Conservation (phyloP, 805 yeast species). For the Kockiozyma suomiensis region DNA sequence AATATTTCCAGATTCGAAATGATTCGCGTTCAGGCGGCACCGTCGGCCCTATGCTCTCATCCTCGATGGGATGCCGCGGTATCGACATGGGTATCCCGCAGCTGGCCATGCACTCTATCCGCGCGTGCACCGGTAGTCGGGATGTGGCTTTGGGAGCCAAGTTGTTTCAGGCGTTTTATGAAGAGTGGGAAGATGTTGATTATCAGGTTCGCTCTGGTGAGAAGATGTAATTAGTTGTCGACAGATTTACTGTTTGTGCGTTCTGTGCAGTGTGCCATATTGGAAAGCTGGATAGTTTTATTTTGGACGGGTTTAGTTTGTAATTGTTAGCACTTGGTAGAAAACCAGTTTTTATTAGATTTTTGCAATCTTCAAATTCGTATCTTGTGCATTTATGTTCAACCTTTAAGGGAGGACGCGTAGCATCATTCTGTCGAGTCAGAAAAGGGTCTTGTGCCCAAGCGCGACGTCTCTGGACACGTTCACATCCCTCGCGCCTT, state of each 20-base stretch:
- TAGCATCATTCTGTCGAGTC: too few relatives aligned
- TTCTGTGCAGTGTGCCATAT: neutral
- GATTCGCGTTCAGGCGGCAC: constrained; percentile 87
- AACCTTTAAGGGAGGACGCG: too few relatives aligned
- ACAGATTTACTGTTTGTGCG: neutral
- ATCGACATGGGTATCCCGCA: constrained; percentile 83
- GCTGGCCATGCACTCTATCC: constrained; percentile 81
- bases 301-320: too few relatives aligned
- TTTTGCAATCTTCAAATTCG: too few relatives aligned
- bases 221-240: constrained; percentile 25
- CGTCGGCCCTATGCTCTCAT: constrained; percentile 64
- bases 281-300: neutral
- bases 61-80: constrained; percentile 47
- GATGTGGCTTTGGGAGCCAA: constrained; percentile 73
- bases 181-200: constrained; percentile 60
- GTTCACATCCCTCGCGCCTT: neutral
- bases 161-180: constrained; percentile 68
- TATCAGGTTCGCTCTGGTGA: constrained; percentile 31
- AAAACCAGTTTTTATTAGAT: too few relatives aligned
- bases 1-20: constrained; percentile 82
- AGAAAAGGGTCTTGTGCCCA: neutral
- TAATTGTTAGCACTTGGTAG: too few relatives aligned
- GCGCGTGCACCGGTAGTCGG: constrained; percentile 76
- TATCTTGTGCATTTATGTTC: too few relatives aligned
- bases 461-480: neutral